phyloP scores from a whole-genome alignment of 2,329 filamentous ascomycete species.

The Sclerotinia minor region DNA sequence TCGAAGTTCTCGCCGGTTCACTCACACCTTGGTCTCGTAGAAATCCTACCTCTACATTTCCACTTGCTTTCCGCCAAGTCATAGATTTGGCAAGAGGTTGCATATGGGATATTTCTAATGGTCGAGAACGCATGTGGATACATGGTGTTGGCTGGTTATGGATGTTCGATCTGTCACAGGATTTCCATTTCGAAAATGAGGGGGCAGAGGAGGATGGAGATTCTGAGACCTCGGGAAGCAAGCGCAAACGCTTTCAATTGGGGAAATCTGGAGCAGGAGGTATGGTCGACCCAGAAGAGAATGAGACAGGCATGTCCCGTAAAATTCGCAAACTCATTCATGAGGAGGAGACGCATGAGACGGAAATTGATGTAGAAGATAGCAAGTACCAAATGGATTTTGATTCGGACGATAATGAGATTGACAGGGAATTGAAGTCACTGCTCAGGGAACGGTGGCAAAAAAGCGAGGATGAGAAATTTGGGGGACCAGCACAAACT shows the following conservation, averaged over 20 bases:
- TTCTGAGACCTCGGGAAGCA: not conserved
- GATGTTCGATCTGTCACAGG: conserved; percentile 83
- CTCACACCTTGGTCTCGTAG: conserved; percentile 83
- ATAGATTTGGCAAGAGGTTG: conserved; percentile 81
- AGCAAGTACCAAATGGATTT: conserved; percentile 12
- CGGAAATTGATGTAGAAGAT: conserved; percentile 28
- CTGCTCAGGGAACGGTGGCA: conserved; percentile 33
- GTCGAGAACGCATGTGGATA: conserved; percentile 72
- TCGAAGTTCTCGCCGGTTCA: conserved; percentile 74
- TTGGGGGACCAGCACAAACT: conserved; percentile 23
- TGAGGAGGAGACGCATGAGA: conserved; percentile 46
- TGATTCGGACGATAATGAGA: conserved; percentile 19
- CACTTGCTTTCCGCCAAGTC: conserved; percentile 69
- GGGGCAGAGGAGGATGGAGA: conserved; percentile 32
- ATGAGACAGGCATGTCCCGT: conserved; percentile 42
- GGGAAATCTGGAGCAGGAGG: conserved; percentile 55
- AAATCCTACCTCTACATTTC: conserved; percentile 75
- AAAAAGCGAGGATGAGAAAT: conserved; percentile 35
- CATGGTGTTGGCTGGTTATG: conserved; percentile 85
- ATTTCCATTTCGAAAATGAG: conserved; percentile 46
- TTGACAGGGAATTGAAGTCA: conserved; percentile 2
- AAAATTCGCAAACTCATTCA: conserved; percentile 44
- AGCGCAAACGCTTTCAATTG: conserved; percentile 22
- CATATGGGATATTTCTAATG: conserved; percentile 70
- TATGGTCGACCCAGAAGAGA: conserved; percentile 43